Percentiles rank a stretch among this genome's conserved stretches.
phyloP scores from a whole-genome alignment of 2,329 filamentous ascomycete genomes.

The Colletotrichum plurivorum region DNA sequence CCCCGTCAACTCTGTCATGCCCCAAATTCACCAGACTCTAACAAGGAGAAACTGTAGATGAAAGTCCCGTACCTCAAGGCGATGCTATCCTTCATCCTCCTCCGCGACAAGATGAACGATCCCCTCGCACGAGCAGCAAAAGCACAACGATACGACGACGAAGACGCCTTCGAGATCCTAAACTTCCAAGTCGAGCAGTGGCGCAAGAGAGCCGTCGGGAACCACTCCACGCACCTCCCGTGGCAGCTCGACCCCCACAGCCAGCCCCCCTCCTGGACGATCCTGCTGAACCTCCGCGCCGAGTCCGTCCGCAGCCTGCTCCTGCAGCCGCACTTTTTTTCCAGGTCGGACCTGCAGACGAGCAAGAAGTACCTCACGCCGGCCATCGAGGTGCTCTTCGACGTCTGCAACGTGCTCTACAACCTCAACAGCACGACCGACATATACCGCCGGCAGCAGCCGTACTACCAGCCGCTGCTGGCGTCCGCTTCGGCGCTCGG shows the following conservation, averaged over 20 bases:
- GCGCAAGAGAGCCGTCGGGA: conserved; percentile 44
- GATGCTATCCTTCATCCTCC: conserved; percentile 41
- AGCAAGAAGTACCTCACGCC: conserved; percentile 13
- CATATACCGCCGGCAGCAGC: conserved; percentile 17
- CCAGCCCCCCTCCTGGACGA: not conserved
- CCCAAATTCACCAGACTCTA: fast-evolving
- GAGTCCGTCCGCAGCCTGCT: conserved; percentile 8
- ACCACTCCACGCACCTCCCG: not conserved
- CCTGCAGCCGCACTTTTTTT: conserved; percentile 1
- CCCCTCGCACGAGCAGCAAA: conserved; percentile 36
- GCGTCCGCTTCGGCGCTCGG: conserved; percentile 6
- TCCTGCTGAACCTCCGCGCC: conserved; percentile 4
- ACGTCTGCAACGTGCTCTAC: conserved; percentile 10
- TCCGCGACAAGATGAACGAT: conserved; percentile 44
- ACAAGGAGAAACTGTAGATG: conserved; percentile 4
- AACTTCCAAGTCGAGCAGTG: conserved; percentile 47
- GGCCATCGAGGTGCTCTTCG: conserved; percentile 13
- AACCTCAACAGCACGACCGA: conserved; percentile 11
- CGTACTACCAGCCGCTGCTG: conserved; percentile 8
- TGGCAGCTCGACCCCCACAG: not conserved
- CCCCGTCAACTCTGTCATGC: fast-evolving
- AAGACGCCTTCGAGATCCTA: conserved; percentile 47
- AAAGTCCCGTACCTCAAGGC: conserved; percentile 40
- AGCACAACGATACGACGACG: conserved; percentile 42
- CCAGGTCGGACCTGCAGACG: conserved; percentile 1